Conservation (phyloP, 2,329 filamentous ascomycete genomes). For the Exophiala viscosa region DNA sequence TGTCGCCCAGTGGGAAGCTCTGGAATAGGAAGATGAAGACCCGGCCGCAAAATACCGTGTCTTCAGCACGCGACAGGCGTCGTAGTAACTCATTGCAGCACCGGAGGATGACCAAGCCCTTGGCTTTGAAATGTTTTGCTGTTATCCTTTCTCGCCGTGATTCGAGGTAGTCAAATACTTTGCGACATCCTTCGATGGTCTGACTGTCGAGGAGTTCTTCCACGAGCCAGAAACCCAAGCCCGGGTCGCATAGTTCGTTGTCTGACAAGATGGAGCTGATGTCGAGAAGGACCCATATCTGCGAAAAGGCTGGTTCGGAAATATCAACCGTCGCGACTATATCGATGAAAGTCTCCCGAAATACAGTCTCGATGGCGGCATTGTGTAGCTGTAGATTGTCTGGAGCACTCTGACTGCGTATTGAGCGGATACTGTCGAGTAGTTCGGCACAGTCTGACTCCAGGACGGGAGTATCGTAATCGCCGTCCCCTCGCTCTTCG, state of each 20-base stretch:
- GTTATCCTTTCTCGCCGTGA: slow-evolving; percentile 86
- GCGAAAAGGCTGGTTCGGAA: slow-evolving; percentile 71
- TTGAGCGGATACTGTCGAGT: slow-evolving; percentile 11
- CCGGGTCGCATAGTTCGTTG: slow-evolving; percentile 66
- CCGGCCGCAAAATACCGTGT: slow-evolving; percentile 93
- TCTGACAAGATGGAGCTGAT: slow-evolving; percentile 86
- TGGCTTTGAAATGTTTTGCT: slow-evolving; percentile 72
- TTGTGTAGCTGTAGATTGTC: slow-evolving; percentile 53
- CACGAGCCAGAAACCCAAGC: slow-evolving; percentile 81
- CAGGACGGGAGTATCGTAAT: slow-evolving; percentile 12
- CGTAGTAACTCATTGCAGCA: slow-evolving; percentile 94
- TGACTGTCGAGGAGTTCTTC: slow-evolving; percentile 96
- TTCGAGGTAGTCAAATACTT: slow-evolving; percentile 91
- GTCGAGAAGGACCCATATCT: slow-evolving; percentile 91
- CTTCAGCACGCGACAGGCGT: slow-evolving; percentile 87
- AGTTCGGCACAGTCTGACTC: slow-evolving; percentile 26
- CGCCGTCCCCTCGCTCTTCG: slow-evolving; percentile 11
- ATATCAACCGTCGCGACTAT: slow-evolving; percentile 72
- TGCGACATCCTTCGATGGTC: slow-evolving; percentile 85
- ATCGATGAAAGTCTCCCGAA: slow-evolving; percentile 73
- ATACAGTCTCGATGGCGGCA: slow-evolving; percentile 77
- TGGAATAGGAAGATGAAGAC: slow-evolving; percentile 99
- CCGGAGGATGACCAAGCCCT: slow-evolving; percentile 83
- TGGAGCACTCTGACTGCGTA: slow-evolving; percentile 4
- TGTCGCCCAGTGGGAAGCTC: slow-evolving; percentile 92